Conservation (phyloP, 306 rosid genomes). For the Sophora flavescens region DNA sequence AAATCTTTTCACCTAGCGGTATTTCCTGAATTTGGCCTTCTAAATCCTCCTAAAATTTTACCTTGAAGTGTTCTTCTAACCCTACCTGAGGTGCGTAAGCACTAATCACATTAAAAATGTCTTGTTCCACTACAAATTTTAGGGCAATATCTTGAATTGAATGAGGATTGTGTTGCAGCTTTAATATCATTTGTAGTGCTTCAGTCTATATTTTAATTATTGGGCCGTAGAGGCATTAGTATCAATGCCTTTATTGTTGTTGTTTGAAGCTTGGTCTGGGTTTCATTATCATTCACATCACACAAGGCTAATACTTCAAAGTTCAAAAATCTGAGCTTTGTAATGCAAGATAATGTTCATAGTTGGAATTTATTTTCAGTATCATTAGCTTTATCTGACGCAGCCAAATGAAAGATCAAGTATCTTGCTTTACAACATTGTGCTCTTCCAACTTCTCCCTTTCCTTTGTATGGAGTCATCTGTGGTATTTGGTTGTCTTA, state of each 20-base stretch:
- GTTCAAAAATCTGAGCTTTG: background rate
- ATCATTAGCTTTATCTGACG: background rate
- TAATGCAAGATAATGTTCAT: background rate
- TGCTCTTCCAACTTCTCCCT: background rate
- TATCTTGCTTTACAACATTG: background rate
- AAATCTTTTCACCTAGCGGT: too few relatives aligned
- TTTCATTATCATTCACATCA: slow-evolving; percentile 24
- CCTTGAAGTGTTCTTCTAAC: too few relatives aligned
- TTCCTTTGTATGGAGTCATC: background rate
- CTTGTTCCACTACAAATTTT: too few relatives aligned
- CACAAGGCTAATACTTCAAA: background rate
- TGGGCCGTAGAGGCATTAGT: slow-evolving; percentile 6
- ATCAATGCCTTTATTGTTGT: background rate
- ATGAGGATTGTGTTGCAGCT: background rate
- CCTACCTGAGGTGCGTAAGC: too few relatives aligned
- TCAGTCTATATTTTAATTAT: background rate
- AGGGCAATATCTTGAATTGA: slow-evolving; percentile 1
- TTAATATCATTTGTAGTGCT: background rate
- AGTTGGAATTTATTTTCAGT: background rate
- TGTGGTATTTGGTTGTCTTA: background rate
- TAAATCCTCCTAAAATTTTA: too few relatives aligned
- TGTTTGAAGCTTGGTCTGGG: slow-evolving; percentile 2
- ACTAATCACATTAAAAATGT: too few relatives aligned
- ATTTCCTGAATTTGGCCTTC: too few relatives aligned
- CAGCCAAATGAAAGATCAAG: background rate